phyloP scores from a whole-genome alignment of 805 yeast species.

The Monosporozyma solicola region DNA sequence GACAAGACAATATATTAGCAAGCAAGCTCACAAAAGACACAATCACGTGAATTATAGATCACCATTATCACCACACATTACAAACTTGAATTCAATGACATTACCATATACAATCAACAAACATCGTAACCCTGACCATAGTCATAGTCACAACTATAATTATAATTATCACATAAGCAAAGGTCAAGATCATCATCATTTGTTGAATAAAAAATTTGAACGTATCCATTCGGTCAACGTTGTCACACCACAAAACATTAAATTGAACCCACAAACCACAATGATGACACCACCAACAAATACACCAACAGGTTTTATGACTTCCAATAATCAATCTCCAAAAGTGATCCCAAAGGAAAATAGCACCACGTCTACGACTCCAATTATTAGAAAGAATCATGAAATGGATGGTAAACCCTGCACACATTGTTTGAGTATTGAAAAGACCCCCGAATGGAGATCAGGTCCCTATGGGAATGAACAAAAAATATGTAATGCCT shows the following conservation, averaged over 20 bases:
- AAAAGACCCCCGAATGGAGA: slow-evolving; percentile 5
- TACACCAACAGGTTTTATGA: neutral
- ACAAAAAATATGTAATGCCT: slow-evolving; percentile 4
- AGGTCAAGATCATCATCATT: neutral
- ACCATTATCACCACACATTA: neutral
- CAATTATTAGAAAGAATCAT: neutral
- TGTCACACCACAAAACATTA: neutral
- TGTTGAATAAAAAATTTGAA: neutral
- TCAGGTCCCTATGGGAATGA: slow-evolving; percentile 5
- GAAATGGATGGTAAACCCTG: slow-evolving; percentile 4
- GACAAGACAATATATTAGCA: neutral
- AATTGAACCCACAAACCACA: neutral
- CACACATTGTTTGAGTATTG: neutral
- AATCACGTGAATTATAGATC: neutral
- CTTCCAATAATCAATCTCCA: neutral
- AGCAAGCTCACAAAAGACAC: neutral
- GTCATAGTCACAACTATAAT: neutral
- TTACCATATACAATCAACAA: neutral
- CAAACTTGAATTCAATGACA: neutral
- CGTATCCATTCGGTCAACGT: neutral
- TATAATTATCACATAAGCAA: neutral
- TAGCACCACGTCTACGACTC: neutral
- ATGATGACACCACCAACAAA: neutral
- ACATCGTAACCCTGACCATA: too few species aligned
- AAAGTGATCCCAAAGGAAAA: neutral